These are phyloP conservation scores for Penicillium verrucosum DNA, from an alignment of 2,329 filamentous ascomycete genomes.

Conservation along the genomic window DNA sequence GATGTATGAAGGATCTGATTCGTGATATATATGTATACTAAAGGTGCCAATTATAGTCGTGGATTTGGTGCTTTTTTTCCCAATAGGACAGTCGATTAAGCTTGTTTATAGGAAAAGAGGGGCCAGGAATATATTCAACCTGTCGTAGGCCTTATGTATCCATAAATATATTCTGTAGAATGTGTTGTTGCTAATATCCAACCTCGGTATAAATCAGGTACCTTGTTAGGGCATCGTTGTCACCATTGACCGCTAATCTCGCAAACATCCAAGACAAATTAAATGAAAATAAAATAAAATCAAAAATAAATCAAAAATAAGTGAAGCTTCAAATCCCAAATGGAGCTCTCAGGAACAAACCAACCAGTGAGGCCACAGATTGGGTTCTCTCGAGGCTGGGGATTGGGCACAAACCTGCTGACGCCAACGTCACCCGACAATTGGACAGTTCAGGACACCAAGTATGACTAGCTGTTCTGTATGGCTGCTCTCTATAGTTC, in stretches of 20 bases:
- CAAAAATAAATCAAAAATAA: slow-evolving; percentile 12
- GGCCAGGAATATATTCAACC: not conserved
- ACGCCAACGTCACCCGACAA: slow-evolving; percentile 10
- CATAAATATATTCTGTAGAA: not conserved
- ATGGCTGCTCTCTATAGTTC: not conserved
- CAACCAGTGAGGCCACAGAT: slow-evolving; percentile 18
- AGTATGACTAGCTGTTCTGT: not conserved
- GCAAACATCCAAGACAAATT: not conserved
- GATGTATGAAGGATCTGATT: not conserved
- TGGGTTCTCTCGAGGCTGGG: slow-evolving; percentile 25
- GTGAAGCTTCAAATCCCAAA: slow-evolving; percentile 17
- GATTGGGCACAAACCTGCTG: slow-evolving; percentile 23
- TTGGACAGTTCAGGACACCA: slow-evolving; percentile 4
- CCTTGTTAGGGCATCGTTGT: not conserved
- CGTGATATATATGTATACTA: no score
- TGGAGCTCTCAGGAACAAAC: slow-evolving; percentile 8
- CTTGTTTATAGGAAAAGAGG: not conserved
- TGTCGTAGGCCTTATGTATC: not conserved
- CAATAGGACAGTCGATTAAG: not conserved
- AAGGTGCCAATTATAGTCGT: not conserved
- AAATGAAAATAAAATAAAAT: not conserved
- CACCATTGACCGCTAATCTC: slow-evolving; percentile 13
- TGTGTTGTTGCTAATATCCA: not conserved
- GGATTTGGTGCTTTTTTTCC: not conserved
- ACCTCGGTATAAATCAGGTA: not conserved